Conservation (phyloP, 192 early-diverging fungal genomes). For the Chytriomyces sp. region DNA sequence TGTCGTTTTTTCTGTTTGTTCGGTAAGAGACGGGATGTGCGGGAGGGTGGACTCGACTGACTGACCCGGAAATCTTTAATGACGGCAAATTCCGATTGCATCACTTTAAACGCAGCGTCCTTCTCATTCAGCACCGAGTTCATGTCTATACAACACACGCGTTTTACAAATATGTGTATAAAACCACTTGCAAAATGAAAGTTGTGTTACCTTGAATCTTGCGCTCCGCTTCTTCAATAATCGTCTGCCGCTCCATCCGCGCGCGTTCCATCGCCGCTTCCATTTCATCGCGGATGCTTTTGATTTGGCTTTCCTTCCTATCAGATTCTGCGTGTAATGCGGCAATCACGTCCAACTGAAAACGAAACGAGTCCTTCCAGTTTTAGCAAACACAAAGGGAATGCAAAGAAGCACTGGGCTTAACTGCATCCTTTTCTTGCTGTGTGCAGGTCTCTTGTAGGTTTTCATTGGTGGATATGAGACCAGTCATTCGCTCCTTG, state of each 20-base stretch:
- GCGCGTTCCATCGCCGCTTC: slow-evolving; percentile 39
- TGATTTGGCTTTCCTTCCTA: slow-evolving; percentile 54
- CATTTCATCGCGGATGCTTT: slow-evolving; percentile 50
- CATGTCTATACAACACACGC: slow-evolving; percentile 48
- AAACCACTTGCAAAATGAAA: background rate
- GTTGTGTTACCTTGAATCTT: slow-evolving; percentile 49
- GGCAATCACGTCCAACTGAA: slow-evolving; percentile 66
- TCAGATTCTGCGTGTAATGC: slow-evolving; percentile 63
- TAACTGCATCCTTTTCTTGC: slow-evolving; percentile 68
- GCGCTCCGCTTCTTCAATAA: slow-evolving; percentile 53
- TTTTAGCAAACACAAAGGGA: background rate
- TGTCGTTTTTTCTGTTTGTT: slow-evolving; percentile 59
- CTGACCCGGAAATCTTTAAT: slow-evolving; percentile 69
- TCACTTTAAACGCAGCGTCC: slow-evolving; percentile 62
- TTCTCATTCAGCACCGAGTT: slow-evolving; percentile 57
- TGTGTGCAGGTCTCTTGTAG: slow-evolving; percentile 58
- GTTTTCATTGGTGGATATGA: slow-evolving; percentile 55
- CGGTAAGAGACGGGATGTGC: too few relatives aligned
- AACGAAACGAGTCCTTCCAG: background rate
- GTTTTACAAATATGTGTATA: too few relatives aligned
- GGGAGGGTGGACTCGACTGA: slow-evolving; percentile 6
- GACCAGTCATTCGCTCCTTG: slow-evolving; percentile 49
- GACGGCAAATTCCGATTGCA: slow-evolving; percentile 67
- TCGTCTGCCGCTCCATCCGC: slow-evolving; percentile 41
- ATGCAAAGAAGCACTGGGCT: too few relatives aligned